Evolutionary conservation across 106 monocot genomes (phyloP), one percentile per base, ranked within the genome.

Genomic region (Chionographis japonica): DNA sequence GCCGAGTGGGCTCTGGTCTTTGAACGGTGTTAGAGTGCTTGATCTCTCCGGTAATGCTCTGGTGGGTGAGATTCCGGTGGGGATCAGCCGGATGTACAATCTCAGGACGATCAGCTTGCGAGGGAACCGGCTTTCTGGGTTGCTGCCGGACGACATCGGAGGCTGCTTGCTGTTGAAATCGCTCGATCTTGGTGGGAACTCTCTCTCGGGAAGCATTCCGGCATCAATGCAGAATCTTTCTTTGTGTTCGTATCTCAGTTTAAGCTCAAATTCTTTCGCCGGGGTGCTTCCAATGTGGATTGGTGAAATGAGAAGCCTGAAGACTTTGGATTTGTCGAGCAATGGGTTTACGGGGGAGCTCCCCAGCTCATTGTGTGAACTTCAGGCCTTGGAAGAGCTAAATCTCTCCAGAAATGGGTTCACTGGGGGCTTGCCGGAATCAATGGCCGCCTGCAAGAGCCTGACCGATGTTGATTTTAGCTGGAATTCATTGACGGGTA

Each of bases 261-360:
- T 94, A 56, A n/a, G 73, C 36, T 76, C 75, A 2, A 94, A 94
- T 69, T 70, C 69, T 4, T 75, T 94, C 70, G 54, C 81, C 14
- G 90, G 86, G 2, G 84, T 77, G 15, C 61, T 94, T 49, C 86
- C 93, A 1, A 69, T 39, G 4, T 94, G 93, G 93, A 67, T 90
- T 78, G 84, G 84, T 49, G 81, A 77, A 16, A 56, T 93, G 77
- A 55, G 12, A 12, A 72, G 54, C 49, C 60, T 93, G 12, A 72
- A 86, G 66, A 58, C 41, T 13, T 68, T 93, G 40, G 86, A 89
- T 77, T 84, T 93, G n/a, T 89, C 93, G 2, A 46, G 70, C 37
- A 93, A 93, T 61, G 67, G 58, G 38, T 86, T 93, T 51, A 69
- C 71, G 0, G 89, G 93, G 0, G 49, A 50, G 38, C 46, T 93